phyloP scores from a whole-genome alignment of 106 monocot genomes.

The Allium fistulosum region DNA sequence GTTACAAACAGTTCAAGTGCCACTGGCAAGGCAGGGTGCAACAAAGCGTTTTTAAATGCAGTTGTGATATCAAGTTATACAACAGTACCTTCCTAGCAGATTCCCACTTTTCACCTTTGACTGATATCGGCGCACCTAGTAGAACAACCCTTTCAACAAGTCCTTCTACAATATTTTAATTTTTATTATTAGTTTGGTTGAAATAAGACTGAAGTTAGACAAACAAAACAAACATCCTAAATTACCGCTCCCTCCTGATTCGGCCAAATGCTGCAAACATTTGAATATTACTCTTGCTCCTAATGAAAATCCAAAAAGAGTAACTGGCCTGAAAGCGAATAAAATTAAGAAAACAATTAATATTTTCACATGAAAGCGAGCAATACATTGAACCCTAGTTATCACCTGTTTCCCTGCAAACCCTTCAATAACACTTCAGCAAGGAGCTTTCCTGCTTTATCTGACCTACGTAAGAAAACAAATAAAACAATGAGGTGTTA shows the following conservation, averaged over 20 bases:
- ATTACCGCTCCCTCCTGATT: constrained; percentile 81
- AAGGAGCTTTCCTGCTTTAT: constrained; percentile 93
- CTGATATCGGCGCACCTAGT: constrained; percentile 87
- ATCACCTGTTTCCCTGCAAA: constrained; percentile 90
- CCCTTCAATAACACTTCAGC: constrained; percentile 88
- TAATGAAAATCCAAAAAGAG: constrained; percentile 90
- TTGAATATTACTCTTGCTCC: constrained; percentile 93
- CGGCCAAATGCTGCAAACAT: constrained; percentile 73
- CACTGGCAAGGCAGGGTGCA: too few relatives aligned
- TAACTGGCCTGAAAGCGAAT: constrained; percentile 71
- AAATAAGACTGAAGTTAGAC: too few relatives aligned
- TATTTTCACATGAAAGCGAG: constrained; percentile 1
- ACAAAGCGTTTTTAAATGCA: too few relatives aligned
- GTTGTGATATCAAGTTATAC: not conserved
- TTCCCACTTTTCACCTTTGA: constrained; percentile 73
- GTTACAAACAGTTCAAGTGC: too few relatives aligned
- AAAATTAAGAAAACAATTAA: not conserved
- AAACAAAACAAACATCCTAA: not conserved
- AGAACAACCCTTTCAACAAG: constrained; percentile 90
- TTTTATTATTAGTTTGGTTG: not conserved
- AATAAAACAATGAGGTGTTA: not conserved
- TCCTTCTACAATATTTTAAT: constrained; percentile 48
- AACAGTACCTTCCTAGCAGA: constrained; percentile 56
- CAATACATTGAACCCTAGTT: not conserved
- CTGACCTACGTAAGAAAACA: constrained; percentile 46